Conservation (phyloP, 1,284 basidiomycete species). For the Cutaneotrichosporon spelunceum region DNA sequence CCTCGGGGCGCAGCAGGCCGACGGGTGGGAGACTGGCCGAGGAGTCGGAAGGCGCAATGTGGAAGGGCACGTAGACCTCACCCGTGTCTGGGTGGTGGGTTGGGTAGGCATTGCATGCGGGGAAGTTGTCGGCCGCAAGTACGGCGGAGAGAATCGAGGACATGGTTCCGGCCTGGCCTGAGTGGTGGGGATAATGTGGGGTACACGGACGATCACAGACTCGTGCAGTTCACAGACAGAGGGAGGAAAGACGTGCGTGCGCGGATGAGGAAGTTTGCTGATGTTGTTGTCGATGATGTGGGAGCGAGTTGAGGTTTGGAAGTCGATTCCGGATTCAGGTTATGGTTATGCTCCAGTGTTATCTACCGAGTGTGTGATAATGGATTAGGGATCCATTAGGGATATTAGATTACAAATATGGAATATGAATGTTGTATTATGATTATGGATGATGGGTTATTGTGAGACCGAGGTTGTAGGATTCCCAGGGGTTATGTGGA, state of each 20-base stretch:
- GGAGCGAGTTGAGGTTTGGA: not conserved
- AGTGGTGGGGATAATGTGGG: not conserved
- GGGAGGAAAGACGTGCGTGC: not conserved
- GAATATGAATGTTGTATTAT: no score
- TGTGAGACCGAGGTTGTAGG: no score
- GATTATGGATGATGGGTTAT: no score
- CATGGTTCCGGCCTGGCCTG: not conserved
- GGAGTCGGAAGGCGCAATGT: constrained; percentile 14
- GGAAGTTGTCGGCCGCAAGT: constrained; percentile 63
- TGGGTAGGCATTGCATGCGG: constrained; percentile 28
- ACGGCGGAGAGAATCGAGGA: constrained; percentile 60
- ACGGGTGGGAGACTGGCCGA: constrained; percentile 15
- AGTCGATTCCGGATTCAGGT: no score
- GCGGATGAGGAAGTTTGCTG: not conserved
- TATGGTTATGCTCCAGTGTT: no score
- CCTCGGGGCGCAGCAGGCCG: constrained; percentile 22
- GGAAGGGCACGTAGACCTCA: constrained; percentile 22
- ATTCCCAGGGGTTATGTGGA: no score
- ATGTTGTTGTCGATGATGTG: not conserved
- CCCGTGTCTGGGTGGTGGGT: constrained; percentile 12
- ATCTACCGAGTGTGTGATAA: no score
- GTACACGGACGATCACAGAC: not conserved
- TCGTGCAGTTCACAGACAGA: not conserved
- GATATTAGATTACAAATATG: no score
- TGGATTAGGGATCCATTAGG: no score